These are phyloP conservation scores for Fusarium continuum DNA, from an alignment of 2,329 filamentous ascomycete genomes.

Conservation along the genomic window DNA sequence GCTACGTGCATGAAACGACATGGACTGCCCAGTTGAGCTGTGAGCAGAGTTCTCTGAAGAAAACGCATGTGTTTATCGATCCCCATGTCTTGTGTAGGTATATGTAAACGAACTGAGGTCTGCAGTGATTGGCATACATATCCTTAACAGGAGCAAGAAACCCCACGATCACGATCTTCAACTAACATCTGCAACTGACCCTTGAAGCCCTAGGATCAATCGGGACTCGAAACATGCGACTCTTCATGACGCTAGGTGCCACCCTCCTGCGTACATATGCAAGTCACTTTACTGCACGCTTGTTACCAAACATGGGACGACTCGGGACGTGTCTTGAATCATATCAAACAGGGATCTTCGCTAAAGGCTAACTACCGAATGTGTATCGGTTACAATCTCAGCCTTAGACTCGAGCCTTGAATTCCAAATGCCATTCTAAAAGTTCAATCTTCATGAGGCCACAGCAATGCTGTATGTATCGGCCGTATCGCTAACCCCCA, in stretches of 20 bases:
- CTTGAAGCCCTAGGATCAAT: not conserved
- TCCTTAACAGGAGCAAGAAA: not conserved
- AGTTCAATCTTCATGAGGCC: not conserved
- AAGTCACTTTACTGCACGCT: slow-evolving; percentile 16
- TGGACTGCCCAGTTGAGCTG: not conserved
- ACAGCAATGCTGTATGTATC: not conserved
- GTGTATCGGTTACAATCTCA: not conserved
- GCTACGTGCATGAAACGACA: slow-evolving; percentile 10
- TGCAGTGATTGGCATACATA: not conserved
- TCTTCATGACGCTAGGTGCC: slow-evolving; percentile 8
- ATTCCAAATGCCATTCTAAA: not conserved
- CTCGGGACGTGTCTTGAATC: not conserved
- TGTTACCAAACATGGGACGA: not conserved
- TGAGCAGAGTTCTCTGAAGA: not conserved
- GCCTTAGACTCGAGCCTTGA: not conserved
- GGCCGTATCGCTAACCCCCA: not conserved
- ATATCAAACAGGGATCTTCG: slow-evolving; percentile 5
- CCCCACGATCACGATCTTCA: not conserved
- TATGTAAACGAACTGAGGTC: not conserved
- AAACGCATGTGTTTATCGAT: not conserved
- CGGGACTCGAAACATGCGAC: not conserved
- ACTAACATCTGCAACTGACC: not conserved
- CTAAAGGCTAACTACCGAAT: not conserved
- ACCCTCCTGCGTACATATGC: slow-evolving; percentile 16
- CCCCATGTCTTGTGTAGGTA: not conserved